Base-by-base conservation (phyloP, 2,329 filamentous ascomycete species). In the Dothistroma pini region DNA sequence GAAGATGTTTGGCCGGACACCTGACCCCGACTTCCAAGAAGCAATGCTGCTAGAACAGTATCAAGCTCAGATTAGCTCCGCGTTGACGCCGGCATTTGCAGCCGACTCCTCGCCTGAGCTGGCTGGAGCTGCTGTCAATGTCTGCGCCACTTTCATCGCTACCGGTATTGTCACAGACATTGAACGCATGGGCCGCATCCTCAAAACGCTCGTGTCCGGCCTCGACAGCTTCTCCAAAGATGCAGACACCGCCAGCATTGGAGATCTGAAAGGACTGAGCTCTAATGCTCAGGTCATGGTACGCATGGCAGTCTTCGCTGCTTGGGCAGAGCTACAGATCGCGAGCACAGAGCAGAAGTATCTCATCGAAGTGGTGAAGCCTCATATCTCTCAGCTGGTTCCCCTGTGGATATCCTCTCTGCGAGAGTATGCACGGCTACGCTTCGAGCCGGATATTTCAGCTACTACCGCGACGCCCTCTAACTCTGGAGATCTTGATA, bases 201-300 rank as follows among this genome's bases (percentile, higher is more conserved):
- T 99, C 59, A 97, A 97, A 78, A 89, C 96, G 0, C 83, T 99
- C 1, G 90, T 97, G 6, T 88, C 89, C 49, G 93, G 93, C 0
- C 82, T 99, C 1, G 93, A 97, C 70, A 96, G 93, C 75, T 96
- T 97, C 71, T 91, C 91, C 1, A 80, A 78, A 51, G 90, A 96
- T 63, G 82, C 85, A 0, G 90, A 96, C 69, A 89, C 88, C 49
- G 91, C 90, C 0, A 86, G 91, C 22, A 97, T 99, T 72, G 95
- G 95, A 16, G 96, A 99, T 68, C 81, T 99, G 6, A 91, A 91
- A 75, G 91, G 91, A 0, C 84, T 99, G 19, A 97, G 93, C 72
- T 92, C 93, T 1, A 99, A 99, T 74, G 93, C 95, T 0, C 90
- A 96, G 72, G 91, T 97, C 54, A 99, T 99, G 95, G 91, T 99